These are phyloP conservation scores for Nepenthes alata DNA, from an alignment of 179 eudicot species.

Conservation along the genomic window DNA sequence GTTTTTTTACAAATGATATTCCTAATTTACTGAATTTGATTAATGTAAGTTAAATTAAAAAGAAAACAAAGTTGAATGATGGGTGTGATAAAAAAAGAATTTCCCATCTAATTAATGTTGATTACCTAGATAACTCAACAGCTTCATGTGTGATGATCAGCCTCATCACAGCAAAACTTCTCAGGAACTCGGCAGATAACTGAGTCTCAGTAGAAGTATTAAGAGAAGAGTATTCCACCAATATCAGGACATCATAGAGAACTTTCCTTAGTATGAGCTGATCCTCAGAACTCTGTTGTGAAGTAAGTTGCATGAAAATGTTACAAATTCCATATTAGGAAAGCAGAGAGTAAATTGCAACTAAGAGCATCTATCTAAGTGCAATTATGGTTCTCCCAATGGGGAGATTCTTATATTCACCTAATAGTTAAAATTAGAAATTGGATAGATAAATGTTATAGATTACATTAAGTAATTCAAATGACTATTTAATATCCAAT, in stretches of 20 bases:
- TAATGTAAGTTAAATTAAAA: too few species aligned
- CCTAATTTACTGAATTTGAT: too few species aligned
- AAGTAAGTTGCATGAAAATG: background rate
- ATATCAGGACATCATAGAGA: slow-evolving; percentile 36
- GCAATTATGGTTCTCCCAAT: too few species aligned
- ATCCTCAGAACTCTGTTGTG: slow-evolving; percentile 30
- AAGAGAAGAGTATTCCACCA: slow-evolving; percentile 37
- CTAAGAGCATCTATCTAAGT: too few species aligned
- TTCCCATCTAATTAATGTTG: background rate
- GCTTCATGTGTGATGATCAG: slow-evolving; percentile 41
- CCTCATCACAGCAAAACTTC: slow-evolving; percentile 22
- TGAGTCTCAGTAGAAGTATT: slow-evolving; percentile 16
- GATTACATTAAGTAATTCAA: too few species aligned
- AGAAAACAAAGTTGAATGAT: background rate
- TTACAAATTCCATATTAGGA: background rate
- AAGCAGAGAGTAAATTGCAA: too few species aligned
- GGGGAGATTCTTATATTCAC: too few species aligned
- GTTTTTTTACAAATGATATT: too few species aligned
- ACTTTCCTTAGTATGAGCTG: slow-evolving; percentile 27
- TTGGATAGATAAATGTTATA: too few species aligned
- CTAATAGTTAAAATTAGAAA: too few species aligned
- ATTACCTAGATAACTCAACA: slow-evolving; percentile 30
- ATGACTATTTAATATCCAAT: too few species aligned
- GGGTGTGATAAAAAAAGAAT: background rate
- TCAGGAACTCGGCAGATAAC: slow-evolving; percentile 19